Conservation (phyloP, 2,329 filamentous ascomycete species). For the Pseudocercospora fuligena region DNA sequence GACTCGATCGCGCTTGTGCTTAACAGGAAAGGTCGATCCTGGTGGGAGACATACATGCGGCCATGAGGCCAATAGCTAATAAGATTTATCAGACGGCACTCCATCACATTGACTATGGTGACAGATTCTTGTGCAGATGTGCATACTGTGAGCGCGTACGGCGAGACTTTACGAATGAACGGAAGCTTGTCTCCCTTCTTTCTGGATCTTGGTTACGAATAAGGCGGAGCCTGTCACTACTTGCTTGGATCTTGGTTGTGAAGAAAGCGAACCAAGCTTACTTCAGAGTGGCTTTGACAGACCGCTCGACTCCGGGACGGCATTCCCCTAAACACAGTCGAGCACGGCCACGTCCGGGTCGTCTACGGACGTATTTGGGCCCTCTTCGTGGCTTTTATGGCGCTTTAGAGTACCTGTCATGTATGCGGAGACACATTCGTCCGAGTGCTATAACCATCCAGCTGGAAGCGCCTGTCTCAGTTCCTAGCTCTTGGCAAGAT, state of each 20-base stretch:
- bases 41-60: slow-evolving; percentile 1
- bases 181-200: neutral
- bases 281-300: neutral
- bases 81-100: neutral
- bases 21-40: neutral
- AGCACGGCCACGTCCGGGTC: neutral
- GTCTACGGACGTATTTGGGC: neutral
- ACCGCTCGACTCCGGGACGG: neutral
- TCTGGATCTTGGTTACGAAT: neutral
- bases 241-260: neutral
- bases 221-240: neutral
- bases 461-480: slow-evolving; percentile 2
- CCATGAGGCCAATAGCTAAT: neutral
- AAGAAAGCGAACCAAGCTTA: neutral
- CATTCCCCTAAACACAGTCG: neutral
- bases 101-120: neutral
- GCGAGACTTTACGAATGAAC: neutral
- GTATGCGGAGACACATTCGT: neutral
- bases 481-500: neutral
- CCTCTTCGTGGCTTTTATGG: neutral
- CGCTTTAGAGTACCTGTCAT: neutral
- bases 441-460: neutral
- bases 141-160: neutral
- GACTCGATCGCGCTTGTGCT: slow-evolving; percentile 3
- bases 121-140: neutral